Evolutionary conservation across 352 stramenopile genomes (phyloP), one percentile per base, ranked within the genome.

Genomic region (Pythium dissotocum): DNA sequence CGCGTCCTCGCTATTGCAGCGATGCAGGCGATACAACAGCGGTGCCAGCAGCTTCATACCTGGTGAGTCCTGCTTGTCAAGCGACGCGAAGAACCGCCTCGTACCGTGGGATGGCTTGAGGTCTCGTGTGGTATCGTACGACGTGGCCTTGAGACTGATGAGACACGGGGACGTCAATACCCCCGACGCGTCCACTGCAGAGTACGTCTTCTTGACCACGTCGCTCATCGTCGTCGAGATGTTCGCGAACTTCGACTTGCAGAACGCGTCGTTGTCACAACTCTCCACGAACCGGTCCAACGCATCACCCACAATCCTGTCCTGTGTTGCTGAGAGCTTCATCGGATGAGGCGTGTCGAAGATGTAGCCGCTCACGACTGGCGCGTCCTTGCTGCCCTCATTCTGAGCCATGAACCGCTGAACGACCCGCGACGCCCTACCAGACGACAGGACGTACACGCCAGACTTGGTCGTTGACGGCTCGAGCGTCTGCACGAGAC

Each of bases 311-410:
- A 14, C 24, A 13, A 53, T 32, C 24, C 33, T 42, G 26, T 69
- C 62, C 30, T 63, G 30, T 6, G 28, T 58, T 6, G 44, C 8
- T 2, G 40, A 44, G 10, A 62, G 53, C 54, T 49, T 52, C 62
- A 69, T 69, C 40, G 51, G 24, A 40, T 67, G 52, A 5, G 61
- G 61, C 3, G 61, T 67, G 30, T 67, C 61, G n/a, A 67, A 67
- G 36, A 67, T 61, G 52, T 35, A 60, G 26, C 61, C 61, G 10
- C 49, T 42, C 7, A 67, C n/a, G 4, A 16, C 18, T 9, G 48
- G n/a, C 16, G n/a, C 26, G 16, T 26, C 26, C n/a, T 26, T 38
- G 36, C n/a, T 51, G 10, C 51, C 24, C 9, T 36, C 26, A 13
- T 24, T 49, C 35, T 48, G 24, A 2, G 55, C n/a, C 35, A 61